Evolutionary conservation across 2,329 filamentous ascomycete species (phyloP), one percentile per base, ranked within the genome.

Genomic region (Fusarium sp.): DNA sequence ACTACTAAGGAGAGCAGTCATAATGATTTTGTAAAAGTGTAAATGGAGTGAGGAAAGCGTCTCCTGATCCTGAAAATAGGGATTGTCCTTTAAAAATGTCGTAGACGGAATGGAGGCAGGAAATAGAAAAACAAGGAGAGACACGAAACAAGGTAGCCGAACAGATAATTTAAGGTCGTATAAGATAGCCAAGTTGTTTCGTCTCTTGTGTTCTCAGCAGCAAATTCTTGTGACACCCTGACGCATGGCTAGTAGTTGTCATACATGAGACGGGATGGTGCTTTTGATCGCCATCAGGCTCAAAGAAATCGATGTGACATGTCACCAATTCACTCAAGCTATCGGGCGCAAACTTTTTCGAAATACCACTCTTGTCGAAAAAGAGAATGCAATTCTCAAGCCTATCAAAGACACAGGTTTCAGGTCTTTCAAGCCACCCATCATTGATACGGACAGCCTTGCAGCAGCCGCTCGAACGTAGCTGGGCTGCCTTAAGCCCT

Each of bases 101-200:
- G 10, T 25, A 9, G 25, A 25, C 25, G 25, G 25, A 25, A 25
- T 25, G 25, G 25, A 25, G 25, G 10, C 8, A 25, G 25, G 8
- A 25, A 10, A 25, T 25, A 25, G 25, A 25, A 25, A 25, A 25
- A 9, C 25, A 25, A 25, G 10, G 8, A 25, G 2, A 25, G 25
- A 25, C 25, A 26, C 25, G 25, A 26, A 28, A 14, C 13, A 16
- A 34, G 18, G 14, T 18, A 34, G 4, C 31, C 14, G 1, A 16
- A 18, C 9, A 5, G 16, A 8, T 7, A 5, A 2, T 34, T 7
- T 9, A 18, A 34, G 31, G 0, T 34, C 8, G 8, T 2, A 10
- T 9, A 34, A 34, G 31, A 11, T 9, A 25, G 25, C 25, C 30
- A 31, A 16, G 14, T 7, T 34, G 8, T 10, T 14, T 34, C 16